A percentile compares a stretch with the other conserved stretches of the same genome.
phyloP scores from a whole-genome alignment of 768 basidiomycete genomes.

The Paxillus ammoniavirescens region DNA sequence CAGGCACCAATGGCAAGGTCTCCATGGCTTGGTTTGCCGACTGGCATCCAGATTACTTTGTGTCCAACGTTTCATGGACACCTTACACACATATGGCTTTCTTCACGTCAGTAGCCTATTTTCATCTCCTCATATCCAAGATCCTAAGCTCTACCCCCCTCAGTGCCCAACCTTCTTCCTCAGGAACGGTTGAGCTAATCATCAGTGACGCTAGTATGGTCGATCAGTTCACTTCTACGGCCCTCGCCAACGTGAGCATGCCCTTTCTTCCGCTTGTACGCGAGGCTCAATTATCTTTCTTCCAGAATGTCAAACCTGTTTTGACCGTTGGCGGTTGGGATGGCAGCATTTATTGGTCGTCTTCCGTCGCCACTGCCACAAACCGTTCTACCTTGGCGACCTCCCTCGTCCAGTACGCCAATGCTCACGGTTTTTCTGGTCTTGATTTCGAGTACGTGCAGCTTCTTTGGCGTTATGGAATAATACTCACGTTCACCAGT shows the following conservation, averaged over 20 bases:
- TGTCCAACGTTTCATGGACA: constrained; percentile 58
- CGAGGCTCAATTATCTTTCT: not conserved
- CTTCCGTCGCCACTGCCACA: constrained; percentile 47
- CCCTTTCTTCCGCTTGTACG: too few species aligned
- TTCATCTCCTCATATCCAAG: not conserved
- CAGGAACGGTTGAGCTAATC: constrained; percentile 11
- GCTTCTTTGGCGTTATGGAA: not conserved
- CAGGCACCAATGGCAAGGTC: constrained; percentile 32
- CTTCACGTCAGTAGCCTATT: constrained; percentile 42
- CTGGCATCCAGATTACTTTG: constrained; percentile 53
- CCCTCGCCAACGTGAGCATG: constrained; percentile 24
- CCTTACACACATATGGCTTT: constrained; percentile 69
- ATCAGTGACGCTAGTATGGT: constrained; percentile 3
- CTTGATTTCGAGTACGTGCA: constrained; percentile 63
- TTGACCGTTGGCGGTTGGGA: constrained; percentile 70
- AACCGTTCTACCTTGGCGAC: constrained; percentile 61
- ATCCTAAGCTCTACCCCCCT: not conserved
- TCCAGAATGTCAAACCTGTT: constrained; percentile 53
- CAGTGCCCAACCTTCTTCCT: constrained; percentile 24
- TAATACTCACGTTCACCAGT: constrained; percentile 33
- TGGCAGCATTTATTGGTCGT: constrained; percentile 61
- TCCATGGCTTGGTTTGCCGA: constrained; percentile 71
- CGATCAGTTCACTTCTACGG: constrained; percentile 23
- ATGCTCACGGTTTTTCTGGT: constrained; percentile 54
- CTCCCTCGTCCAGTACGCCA: constrained; percentile 48